phyloP scores from a whole-genome alignment of 345 rosid species.

The Salix purpurea region DNA sequence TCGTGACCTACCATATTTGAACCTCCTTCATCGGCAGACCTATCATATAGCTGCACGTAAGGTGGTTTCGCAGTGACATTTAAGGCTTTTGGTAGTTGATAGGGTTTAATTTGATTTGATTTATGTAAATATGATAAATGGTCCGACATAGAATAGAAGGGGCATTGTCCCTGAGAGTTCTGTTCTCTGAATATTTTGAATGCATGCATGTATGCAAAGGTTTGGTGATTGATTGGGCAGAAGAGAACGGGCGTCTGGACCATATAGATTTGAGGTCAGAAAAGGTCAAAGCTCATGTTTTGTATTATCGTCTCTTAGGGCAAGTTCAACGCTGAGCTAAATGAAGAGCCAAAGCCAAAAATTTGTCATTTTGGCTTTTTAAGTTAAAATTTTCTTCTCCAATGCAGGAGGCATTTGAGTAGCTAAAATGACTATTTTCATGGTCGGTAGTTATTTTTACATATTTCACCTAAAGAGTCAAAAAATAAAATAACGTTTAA shows the following conservation, averaged over 20 bases:
- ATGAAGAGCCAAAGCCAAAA: no score
- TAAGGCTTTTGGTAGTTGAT: not conserved
- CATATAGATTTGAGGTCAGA: not conserved
- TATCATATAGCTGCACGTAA: not conserved
- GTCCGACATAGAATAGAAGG: not conserved
- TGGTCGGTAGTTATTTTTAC: rapidly evolving
- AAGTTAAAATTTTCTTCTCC: no score
- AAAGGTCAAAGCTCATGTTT: not conserved
- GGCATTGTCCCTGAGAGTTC: not conserved
- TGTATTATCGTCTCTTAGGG: not conserved
- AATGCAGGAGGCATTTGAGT: no score
- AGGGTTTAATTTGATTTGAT: not conserved
- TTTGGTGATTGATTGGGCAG: not conserved
- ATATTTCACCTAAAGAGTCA: no score
- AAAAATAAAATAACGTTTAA: no score
- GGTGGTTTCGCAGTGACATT: not conserved
- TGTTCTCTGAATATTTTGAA: not conserved
- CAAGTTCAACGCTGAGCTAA: not conserved
- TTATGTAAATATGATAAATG: not conserved
- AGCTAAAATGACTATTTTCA: no score
- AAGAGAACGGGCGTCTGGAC: not conserved
- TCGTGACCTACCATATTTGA: not conserved
- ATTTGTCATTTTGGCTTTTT: no score
- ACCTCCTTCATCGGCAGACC: not conserved
- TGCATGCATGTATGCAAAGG: not conserved